phyloP scores from a whole-genome alignment of 495 filamentous ascomycete genomes.

The Geoglossum glabrum region DNA sequence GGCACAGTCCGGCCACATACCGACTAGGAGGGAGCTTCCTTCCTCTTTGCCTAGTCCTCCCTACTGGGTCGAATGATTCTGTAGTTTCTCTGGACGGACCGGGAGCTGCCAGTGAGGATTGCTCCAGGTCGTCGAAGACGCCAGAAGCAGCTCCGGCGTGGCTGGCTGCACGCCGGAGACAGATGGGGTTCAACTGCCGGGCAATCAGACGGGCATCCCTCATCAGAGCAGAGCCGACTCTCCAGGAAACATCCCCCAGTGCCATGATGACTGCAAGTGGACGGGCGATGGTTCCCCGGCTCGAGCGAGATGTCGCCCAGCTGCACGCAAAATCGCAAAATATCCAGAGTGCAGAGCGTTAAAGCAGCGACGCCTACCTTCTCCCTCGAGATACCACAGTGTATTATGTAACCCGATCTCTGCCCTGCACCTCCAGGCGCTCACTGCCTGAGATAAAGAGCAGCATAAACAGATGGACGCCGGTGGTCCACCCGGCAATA shows the following conservation, averaged over 20 bases:
- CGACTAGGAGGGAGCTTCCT: conserved; percentile 45
- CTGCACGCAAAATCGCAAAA: neutral
- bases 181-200: conserved; percentile 10
- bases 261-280: conserved; percentile 16
- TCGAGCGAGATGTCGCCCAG: neutral
- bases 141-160: conserved; percentile 13
- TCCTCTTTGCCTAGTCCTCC: conserved; percentile 27
- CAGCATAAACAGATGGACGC: neutral
- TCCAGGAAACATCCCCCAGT: conserved; percentile 11
- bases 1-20: conserved; percentile 20
- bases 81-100: conserved; percentile 18
- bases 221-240: conserved; percentile 5
- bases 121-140: conserved; percentile 12
- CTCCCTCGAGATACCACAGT: neutral
- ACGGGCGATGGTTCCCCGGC: no score
- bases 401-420: no score
- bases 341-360: neutral
- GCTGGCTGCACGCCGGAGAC: conserved; percentile 29
- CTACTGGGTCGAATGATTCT: conserved; percentile 36
- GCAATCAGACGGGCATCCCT: conserved; percentile 12
- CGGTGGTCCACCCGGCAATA: neutral
- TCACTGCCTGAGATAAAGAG: neutral
- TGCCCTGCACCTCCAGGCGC: neutral
- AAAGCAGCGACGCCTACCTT: neutral
- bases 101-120: conserved; percentile 15